These are phyloP conservation scores for Danielozyma ontarioensis DNA, from an alignment of 805 yeast genomes.

Conservation along the genomic window DNA sequence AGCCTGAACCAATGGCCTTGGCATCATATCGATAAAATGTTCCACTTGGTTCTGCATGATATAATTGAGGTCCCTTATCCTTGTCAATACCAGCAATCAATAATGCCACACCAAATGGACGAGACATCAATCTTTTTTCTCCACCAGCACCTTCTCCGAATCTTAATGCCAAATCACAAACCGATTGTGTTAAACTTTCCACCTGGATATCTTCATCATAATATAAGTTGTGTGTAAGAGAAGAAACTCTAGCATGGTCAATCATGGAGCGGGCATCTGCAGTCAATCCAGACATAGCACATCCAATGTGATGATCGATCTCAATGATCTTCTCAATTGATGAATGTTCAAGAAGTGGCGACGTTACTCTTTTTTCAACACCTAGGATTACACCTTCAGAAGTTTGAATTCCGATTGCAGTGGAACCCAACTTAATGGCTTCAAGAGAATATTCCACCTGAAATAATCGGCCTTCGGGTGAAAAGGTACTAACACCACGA, in stretches of 20 bases:
- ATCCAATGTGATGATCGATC: conserved; percentile 89
- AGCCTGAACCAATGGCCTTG: conserved; percentile 97
- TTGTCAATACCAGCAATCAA: conserved; percentile 91
- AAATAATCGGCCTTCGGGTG: conserved; percentile 97
- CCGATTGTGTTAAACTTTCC: conserved; percentile 91
- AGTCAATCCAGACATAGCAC: conserved; percentile 98
- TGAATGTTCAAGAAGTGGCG: conserved; percentile 82
- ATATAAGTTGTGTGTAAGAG: conserved; percentile 82
- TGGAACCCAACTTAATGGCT: conserved; percentile 95
- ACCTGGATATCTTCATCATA: conserved; percentile 91
- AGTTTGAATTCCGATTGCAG: conserved; percentile 95
- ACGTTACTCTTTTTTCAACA: conserved; percentile 95
- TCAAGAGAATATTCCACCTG: conserved; percentile 97
- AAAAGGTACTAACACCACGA: conserved; percentile 96
- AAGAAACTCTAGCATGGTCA: conserved; percentile 92
- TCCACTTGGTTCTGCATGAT: conserved; percentile 99
- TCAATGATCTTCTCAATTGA: conserved; percentile 96
- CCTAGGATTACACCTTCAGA: conserved; percentile 94
- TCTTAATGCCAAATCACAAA: conserved; percentile 92
- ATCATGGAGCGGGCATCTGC: conserved; percentile 99
- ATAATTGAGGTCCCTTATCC: conserved; percentile 91
- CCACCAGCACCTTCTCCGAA: conserved; percentile 98
- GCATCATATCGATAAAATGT: conserved; percentile 97
- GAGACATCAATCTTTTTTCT: conserved; percentile 90
- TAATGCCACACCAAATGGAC: conserved; percentile 98